Evolutionary conservation across 768 basidiomycete species (phyloP), one percentile per base, ranked within the genome.

Genomic region (Hydnomerulius pinastri): DNA sequence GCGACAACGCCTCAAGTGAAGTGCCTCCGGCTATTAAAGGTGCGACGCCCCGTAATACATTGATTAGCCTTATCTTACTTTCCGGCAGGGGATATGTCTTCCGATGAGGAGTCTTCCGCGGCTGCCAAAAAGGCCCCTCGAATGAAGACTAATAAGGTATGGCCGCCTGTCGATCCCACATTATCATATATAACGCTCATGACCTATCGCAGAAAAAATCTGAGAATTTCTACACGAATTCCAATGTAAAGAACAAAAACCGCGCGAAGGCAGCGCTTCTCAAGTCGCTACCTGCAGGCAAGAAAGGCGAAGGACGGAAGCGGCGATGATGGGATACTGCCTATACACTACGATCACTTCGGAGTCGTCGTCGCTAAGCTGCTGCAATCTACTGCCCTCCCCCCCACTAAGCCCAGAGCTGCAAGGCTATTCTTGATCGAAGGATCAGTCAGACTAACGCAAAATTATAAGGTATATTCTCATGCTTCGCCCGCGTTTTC

Each of bases 121-220:
- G 59, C 61, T 25, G 46, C 64, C 13, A 73, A 68, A 64, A 92
- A 91, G 67, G 87, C 80, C 57, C 67, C 79, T 23, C 88, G 96
- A 15, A 90, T 96, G 91, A 96, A 82, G 60, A 98, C 97, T 1
- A 92, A 85, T 77, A 99, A 99, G 76, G 90, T 86, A 65, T 35
- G 54, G n/a, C 54, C 6, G 2, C 32, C 37, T 49, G 7, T 51
- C 32, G 10, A 25, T 49, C 12, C 28, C 11, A 15, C 18, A 0
- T 51, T 36, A 38, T 17, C 21, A 24, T 51, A 35, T 24, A 24
- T 51, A 35, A 37, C 12, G 11, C 49, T 66, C 24, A 61, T 46
- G 41, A 54, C 28, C 17, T 18, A n/a, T 25, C 32, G 24, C 62
- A 92, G 92, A 87, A 85, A 75, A 93, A 90, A 71, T 82, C 90